Evolutionary conservation across 1,284 basidiomycete species (phyloP), one percentile per base, ranked within the genome.

Genomic region (Schizopora paradoxa): DNA sequence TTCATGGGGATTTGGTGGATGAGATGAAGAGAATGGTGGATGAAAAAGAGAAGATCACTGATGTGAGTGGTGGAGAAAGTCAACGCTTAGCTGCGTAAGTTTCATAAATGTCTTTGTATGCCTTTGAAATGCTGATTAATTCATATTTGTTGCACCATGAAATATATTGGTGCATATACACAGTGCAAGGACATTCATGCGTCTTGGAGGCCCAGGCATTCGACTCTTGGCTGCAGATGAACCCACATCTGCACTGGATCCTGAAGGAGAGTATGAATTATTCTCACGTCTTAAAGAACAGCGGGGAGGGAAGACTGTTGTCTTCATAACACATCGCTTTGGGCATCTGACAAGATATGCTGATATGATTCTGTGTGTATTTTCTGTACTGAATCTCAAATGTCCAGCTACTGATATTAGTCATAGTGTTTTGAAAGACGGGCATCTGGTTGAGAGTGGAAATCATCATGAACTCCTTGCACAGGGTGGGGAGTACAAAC

Each of bases 371-470:
- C 36, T 73, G 69, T 72, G 45, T 49, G 66, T 37, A n/a, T 11
- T 16, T 29, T 22, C 10, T 41, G 42, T n/a, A 16, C 18, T 11
- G n/a, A 41, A 5, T 33, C 23, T 53, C 11, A 7, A 5, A 3
- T 13, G 14, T 4, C 14, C 10, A 10, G 33, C 33, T 35, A 22
- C 18, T 22, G 32, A 37, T 35, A 10, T 35, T 16, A 41, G 36
- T n/a, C 21, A 33, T 29, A 83, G 80, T 45, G 82, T 77, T 49
- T 75, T 82, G 69, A 74, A 79, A 51, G 71, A 79, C 33, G 77
- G 79, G 0, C 46, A 49, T 0, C 63, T 83, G 3, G 65, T 69
- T 0, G 78, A 83, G 57, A 62, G 61, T 2, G 79, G 79, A 1
- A 76, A 67, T 1, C 79, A 82, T 48, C 63, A 66, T 1, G 66